Evolutionary conservation across 2,329 filamentous ascomycete genomes (phyloP).

Genomic region (Plenodomus biglobosus): DNA sequence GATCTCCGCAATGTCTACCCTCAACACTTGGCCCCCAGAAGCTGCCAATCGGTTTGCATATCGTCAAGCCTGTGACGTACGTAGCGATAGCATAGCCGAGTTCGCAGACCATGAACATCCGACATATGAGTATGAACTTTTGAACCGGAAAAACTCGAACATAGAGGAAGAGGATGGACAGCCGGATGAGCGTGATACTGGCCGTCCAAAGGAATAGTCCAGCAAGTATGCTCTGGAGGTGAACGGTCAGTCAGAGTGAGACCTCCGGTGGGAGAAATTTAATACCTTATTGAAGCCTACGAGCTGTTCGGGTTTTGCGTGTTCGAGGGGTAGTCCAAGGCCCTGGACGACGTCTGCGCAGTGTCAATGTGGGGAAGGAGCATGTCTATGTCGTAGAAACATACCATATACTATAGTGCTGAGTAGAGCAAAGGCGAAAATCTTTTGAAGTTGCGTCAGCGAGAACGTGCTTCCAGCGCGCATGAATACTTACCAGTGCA

Average conservation of each 20-base stretch:
- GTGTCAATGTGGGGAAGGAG: too few relatives aligned
- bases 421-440: background rate
- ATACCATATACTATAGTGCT: conserved; percentile 1
- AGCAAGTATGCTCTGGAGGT: background rate
- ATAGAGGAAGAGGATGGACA: conserved; percentile 1
- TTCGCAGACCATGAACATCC: background rate
- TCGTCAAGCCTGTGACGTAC: conserved; percentile 1
- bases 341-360: background rate
- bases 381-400: background rate
- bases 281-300: background rate
- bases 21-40: conserved; percentile 7
- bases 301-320: background rate
- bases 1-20: conserved; percentile 4
- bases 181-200: conserved; percentile 1
- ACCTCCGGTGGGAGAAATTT: background rate
- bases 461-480: too few relatives aligned
- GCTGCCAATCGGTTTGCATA: conserved; percentile 6
- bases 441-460: background rate
- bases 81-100: conserved; percentile 1
- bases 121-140: background rate
- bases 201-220: conserved; percentile 2
- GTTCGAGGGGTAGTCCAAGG: background rate
- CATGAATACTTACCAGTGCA: background rate
- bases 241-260: background rate
- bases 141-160: conserved; percentile 1